A percentile compares a stretch with the other conserved stretches of the same genome.
Evolutionary conservation across 2,329 filamentous ascomycete genomes (phyloP).

Genomic region (Akanthomyces uredinophilus): DNA sequence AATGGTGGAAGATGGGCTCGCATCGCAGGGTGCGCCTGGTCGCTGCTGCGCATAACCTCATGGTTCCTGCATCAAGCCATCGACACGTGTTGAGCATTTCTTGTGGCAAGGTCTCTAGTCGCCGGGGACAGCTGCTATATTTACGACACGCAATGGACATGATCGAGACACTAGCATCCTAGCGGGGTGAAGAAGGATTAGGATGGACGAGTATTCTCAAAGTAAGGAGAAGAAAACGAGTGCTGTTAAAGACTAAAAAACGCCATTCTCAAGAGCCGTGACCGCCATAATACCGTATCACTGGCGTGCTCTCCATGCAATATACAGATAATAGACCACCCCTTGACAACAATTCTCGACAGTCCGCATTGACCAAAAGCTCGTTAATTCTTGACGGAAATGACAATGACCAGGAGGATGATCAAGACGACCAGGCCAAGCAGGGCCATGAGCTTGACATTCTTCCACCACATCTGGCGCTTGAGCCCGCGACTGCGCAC

Average conservation of each 20-base stretch:
- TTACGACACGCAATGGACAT: neutral
- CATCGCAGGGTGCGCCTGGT: neutral
- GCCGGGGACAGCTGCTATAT: neutral
- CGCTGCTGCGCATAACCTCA: no score
- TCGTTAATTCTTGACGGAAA: constrained; percentile 43
- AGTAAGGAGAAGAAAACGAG: neutral
- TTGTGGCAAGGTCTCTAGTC: no score
- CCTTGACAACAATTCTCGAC: neutral
- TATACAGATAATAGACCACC: neutral
- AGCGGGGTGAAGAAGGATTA: neutral
- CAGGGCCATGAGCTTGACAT: constrained; percentile 87
- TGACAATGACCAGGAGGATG: constrained; percentile 51
- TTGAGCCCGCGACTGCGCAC: constrained; percentile 81
- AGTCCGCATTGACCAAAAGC: neutral
- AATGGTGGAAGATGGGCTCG: neutral
- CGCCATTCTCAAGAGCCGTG: constrained; percentile 1
- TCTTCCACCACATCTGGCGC: constrained; percentile 99
- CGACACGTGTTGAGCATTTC: neutral
- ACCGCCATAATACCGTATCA: neutral
- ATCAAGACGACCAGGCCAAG: constrained; percentile 61
- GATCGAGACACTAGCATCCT: neutral
- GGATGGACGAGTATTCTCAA: constrained; percentile 5
- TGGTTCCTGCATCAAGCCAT: neutral
- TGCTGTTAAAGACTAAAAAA: neutral
- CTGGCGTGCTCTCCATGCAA: neutral